Conservation (phyloP, 805 yeast genomes). For the Metschnikowia arizonensis region DNA sequence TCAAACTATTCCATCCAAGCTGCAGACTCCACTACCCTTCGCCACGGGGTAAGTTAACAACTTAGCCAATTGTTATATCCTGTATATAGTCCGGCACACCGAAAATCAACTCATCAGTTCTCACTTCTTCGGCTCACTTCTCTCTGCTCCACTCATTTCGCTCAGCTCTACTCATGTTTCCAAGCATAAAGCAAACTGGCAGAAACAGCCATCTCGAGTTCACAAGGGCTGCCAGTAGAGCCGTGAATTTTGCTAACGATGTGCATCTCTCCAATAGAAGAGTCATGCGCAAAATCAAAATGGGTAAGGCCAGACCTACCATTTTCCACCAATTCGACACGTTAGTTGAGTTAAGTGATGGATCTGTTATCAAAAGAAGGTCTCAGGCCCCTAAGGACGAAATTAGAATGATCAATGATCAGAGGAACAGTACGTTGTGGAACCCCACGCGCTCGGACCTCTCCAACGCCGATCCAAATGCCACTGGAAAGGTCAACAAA, state of each 20-base stretch:
- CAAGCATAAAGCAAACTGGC: conserved; percentile 2
- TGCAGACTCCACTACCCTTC: no score
- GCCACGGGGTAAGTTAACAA: no score
- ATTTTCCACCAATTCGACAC: conserved; percentile 88
- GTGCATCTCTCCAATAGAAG: conserved; percentile 47
- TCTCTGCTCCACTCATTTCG: no score
- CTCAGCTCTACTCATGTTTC: neutral
- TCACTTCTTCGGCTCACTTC: no score
- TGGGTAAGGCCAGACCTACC: conserved; percentile 91
- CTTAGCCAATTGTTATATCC: no score
- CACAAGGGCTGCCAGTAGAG: conserved; percentile 11
- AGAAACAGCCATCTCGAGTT: conserved; percentile 9
- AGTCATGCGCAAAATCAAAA: conserved; percentile 61
- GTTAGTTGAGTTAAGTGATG: conserved; percentile 87
- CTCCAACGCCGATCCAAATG: conserved; percentile 70
- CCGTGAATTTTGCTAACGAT: conserved; percentile 30
- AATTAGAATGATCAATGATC: conserved; percentile 80
- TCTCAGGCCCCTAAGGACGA: conserved; percentile 88
- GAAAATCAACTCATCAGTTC: neutral
- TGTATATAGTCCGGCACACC: no score
- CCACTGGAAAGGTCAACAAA: conserved; percentile 74
- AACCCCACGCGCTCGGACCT: conserved; percentile 81
- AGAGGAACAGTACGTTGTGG: conserved; percentile 84
- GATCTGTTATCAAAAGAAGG: conserved; percentile 78
- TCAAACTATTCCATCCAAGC: no score